These are phyloP conservation scores for Olyra latifolia DNA, from an alignment of 176 grass and related monocot species.

Conservation along the genomic window DNA sequence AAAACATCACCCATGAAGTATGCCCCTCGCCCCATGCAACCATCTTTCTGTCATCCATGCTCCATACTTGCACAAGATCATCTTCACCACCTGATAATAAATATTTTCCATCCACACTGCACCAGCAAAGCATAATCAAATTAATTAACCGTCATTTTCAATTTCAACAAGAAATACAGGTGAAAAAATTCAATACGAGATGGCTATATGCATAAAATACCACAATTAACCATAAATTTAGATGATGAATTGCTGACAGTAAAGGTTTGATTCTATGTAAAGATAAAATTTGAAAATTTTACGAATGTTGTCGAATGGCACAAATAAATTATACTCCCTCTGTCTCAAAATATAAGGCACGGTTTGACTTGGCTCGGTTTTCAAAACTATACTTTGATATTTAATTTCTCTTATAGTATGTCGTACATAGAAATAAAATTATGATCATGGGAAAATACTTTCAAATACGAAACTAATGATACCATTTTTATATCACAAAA, in stretches of 20 bases:
- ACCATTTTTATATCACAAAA: too few relatives aligned
- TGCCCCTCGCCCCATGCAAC: constrained; percentile 94
- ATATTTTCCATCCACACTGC: constrained; percentile 83
- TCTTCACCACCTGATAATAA: constrained; percentile 92
- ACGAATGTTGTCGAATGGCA: not conserved
- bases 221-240: not conserved
- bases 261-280: not conserved
- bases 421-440: too few relatives aligned
- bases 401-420: too few relatives aligned
- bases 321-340: constrained; percentile 18
- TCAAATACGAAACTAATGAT: too few relatives aligned
- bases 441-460: too few relatives aligned
- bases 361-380: too few relatives aligned
- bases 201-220: constrained; percentile 19
- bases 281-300: not conserved
- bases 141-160: constrained; percentile 23
- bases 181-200: not conserved
- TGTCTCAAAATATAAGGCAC: too few relatives aligned
- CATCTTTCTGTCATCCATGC: constrained; percentile 91
- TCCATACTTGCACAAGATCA: constrained; percentile 99
- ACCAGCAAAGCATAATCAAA: constrained; percentile 27
- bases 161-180: not conserved
- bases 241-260: not conserved
- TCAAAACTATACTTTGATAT: too few relatives aligned
- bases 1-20: constrained; percentile 88